Evolutionary conservation across 2,329 filamentous ascomycete species (phyloP), one percentile per base, ranked within the genome.

Genomic region (Cadophora sp.): DNA sequence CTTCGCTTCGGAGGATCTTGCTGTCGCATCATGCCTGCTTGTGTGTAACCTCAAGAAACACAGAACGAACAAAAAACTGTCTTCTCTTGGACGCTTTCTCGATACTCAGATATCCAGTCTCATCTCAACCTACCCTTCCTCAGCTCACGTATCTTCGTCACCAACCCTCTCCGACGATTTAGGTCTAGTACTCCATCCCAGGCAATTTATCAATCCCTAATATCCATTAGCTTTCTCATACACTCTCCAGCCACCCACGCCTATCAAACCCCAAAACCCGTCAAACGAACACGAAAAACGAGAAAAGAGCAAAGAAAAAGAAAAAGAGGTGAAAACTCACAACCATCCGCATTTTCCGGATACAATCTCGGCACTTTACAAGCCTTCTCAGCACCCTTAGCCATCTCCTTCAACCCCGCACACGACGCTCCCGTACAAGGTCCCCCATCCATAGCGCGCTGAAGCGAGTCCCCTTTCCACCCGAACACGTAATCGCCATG

Each of bases 401-500:
- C 73, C 76, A 83, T 82, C 58, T 78, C 80, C 64, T 79, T 81
- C 74, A 85, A 78, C 24, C 73, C 72, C 41, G 79, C 71, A 74
- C 83, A 82, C 76, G 64, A 82, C 79, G 83, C 81, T 59, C 82
- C 80, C 73, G 81, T 81, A 78, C 81, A 83, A 9, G 61, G 61
- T 66, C 71, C 71, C 71, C 78, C 79, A 76, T 83, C 81, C 81
- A 83, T 83, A 73, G 81, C 81, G 76, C 78, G 80, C 73, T 85
- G 83, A 45, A 85, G 80, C 4, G 80, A 76, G 71, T 83, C 77
- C 66, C 77, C 81, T 72, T 84, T 81, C 83, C 83, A 84, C 68
- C 83, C 83, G 71, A 84, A 84, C 68, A 84, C 75, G 74, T 85
- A 85, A 74, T 85, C 83, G 33, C 82, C 83, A 73, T 84, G 83